Base-by-base conservation (phyloP, 1,284 basidiomycete genomes). In the Naganishia sp. region DNA sequence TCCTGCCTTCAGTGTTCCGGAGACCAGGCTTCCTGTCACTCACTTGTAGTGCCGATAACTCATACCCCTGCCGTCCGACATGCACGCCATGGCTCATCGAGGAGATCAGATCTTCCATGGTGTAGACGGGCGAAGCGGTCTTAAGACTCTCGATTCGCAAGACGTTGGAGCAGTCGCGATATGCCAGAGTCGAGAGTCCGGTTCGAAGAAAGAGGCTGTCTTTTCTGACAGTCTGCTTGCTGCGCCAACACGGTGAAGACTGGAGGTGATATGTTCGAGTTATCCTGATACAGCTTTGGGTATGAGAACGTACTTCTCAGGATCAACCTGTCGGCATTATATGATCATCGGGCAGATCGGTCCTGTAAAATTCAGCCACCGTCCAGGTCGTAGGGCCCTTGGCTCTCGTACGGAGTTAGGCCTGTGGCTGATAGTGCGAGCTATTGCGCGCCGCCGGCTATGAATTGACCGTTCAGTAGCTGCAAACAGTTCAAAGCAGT, bases 51-150 rank as follows among this genome's bases (percentile, higher is more conserved):
- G 48, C 25, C 5, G 59, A 61, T 6, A 61, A 39, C 15, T 61
- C 59, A 39, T 52, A 61, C 18, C 46, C 59, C 33, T 61, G 59
- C 3, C 31, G 59, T 43, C 59, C 59, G 28, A 61, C 59, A 61
- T 61, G 59, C 13, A 52, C 59, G 23, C 36, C 43, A 42, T 61
- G 59, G 25, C 50, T 28, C 59, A 61, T 52, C 7, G 59, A 61
- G 6, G 59, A 48, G 23, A 61, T 50, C 5, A 61, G 48, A 9
- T 61, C 59, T 23, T 61, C 59, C 59, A 61, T 61, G 16, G n/a
- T 21, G 28, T 33, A 6, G 44, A 31, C 21, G 18, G 6, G 9
- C 28, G 21, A 25, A 28, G 49, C 21, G 7, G 7, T 28, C 23
- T 48, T 23, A 0, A 39, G 36, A 2, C 36, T 39, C 13, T 9